Base-by-base conservation (phyloP, 2,329 filamentous ascomycete genomes). In the Parascedosporium putredinis region DNA sequence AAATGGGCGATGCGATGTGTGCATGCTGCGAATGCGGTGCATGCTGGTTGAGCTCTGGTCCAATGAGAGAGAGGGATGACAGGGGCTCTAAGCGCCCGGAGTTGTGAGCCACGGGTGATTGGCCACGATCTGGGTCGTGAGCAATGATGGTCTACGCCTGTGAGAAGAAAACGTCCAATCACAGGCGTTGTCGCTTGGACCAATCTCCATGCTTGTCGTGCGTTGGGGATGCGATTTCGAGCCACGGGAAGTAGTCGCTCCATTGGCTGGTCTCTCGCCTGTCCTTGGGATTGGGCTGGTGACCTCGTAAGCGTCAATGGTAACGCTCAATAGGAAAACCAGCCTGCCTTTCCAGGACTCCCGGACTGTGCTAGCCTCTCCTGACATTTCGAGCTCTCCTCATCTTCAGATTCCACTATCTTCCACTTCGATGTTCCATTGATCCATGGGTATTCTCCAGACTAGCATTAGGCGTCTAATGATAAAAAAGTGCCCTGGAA, bases 81-180 rank as follows among this genome's bases (percentile, higher is more conserved):
- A 20, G 24, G 20, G 46, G n/a, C 47, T 43, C 34, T 49, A 49
- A 49, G 47, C 47, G 47, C 47, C 47, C 23, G 24, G 23, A 18
- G 18, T 24, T 18, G n/a, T 10, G n/a, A 43, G 18, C 24, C n/a
- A 31, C 36, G 47, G 47, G 47, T 49, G 47, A 49, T 49, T 49
- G 47, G 47, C 47, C 47, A 16, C 25, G 12, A 27, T 25, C 22
- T 25, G 47, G 47, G 47, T 14, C 42, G 27, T 24, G 16, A 42
- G 27, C 24, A 31, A 24, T 38, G 23, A n/a, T n/a, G 16, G n/a
- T n/a, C 12, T n/a, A n/a, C n/a, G n/a, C n/a, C n/a, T n/a, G n/a
- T n/a, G n/a, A n/a, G n/a, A n/a, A n/a, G n/a, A n/a, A n/a, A n/a
- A n/a, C n/a, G 34, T 33, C 46, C 46, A 49, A 49, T 49, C 16